A percentile compares a stretch with the other conserved stretches of the same genome.
phyloP scores from a whole-genome alignment of 805 yeast species.

The Maudiozyma bulderi region DNA sequence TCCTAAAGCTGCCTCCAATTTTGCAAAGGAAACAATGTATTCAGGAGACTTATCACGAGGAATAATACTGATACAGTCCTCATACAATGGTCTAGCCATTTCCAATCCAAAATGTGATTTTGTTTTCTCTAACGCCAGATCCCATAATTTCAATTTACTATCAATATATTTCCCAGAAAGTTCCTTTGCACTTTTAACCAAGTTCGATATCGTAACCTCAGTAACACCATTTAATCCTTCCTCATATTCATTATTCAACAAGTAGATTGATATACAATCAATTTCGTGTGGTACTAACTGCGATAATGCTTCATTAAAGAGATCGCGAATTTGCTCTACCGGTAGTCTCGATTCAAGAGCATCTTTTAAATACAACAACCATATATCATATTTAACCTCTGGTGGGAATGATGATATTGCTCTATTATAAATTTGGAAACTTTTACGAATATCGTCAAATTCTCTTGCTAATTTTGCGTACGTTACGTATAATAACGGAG shows the following conservation, averaged over 20 bases:
- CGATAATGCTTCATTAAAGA: conserved; percentile 59
- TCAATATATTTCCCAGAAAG: conserved; percentile 11
- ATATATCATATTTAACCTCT: conserved; percentile 49
- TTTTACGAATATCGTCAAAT: conserved; percentile 33
- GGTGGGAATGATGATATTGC: conserved; percentile 49
- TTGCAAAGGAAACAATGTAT: conserved; percentile 45
- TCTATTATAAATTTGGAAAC: conserved; percentile 55
- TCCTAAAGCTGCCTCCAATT: conserved; percentile 42
- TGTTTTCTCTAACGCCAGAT: conserved; percentile 34
- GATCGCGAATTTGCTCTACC: conserved; percentile 53
- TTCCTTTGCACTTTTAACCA: conserved; percentile 32
- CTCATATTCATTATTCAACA: conserved; percentile 57
- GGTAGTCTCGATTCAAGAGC: conserved; percentile 31
- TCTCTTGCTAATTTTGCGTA: conserved; percentile 54
- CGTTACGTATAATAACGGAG: conserved; percentile 55
- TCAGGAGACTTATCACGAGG: conserved; percentile 34
- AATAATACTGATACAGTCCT: conserved; percentile 41
- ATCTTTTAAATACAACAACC: conserved; percentile 57
- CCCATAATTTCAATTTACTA: conserved; percentile 34
- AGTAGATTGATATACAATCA: conserved; percentile 37
- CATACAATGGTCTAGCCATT: conserved; percentile 40
- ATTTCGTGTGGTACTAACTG: conserved; percentile 37
- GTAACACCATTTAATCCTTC: conserved; percentile 40
- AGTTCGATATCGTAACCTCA: conserved; percentile 40
- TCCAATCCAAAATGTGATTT: conserved; percentile 33